Base-by-base conservation (phyloP, 345 rosid genomes). In the Pelargonium nanum region DNA sequence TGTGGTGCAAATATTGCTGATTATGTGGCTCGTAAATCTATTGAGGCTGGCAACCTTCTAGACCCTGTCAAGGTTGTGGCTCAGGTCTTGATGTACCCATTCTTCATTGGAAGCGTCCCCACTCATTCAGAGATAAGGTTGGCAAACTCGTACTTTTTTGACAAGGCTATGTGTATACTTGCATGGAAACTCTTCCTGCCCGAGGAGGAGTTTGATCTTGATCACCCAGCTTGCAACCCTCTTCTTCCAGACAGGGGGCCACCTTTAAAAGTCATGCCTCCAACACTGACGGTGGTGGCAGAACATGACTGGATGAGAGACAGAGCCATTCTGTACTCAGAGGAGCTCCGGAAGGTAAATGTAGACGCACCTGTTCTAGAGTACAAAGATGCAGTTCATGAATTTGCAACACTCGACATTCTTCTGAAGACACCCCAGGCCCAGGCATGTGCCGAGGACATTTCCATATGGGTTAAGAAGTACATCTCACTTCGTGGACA, bases 271-370 rank as follows among this genome's bases (percentile, higher is more conserved):
- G 68, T 82, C 64, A 89, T 86, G 93, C 98, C 95, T 6, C 98
- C 98, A 4, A 92, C 98, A 26, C 80, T 92, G 54, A 92, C 96
- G 19, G 79, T 92, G 45, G 90, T 92, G 6, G 98, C 96, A 23
- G 96, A 91, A 71, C 95, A 83, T 23, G 98, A 89, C 75, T 92
- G 95, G 93, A 92, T 89, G 98, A 85, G 89, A 71, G 98, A 92
- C 58, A 80, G 91, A 54, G 98, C 91, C 70, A 85, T 92, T n/a
- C 89, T 93, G 53, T 92, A 89, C 80, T 85, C 95, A 0, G 95
- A 92, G 73, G 95, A 82, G 66, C 77, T 92, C 19, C 73, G 96
- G 21, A 92, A 89, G 71, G 93, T 86, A 34, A 86, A 89, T 45
- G 96, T 89, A 0, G 91, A 89, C 66, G 86, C 96, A 26, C 96